Conservation (phyloP, 805 yeast species). For the Brettanomyces anomalus region DNA sequence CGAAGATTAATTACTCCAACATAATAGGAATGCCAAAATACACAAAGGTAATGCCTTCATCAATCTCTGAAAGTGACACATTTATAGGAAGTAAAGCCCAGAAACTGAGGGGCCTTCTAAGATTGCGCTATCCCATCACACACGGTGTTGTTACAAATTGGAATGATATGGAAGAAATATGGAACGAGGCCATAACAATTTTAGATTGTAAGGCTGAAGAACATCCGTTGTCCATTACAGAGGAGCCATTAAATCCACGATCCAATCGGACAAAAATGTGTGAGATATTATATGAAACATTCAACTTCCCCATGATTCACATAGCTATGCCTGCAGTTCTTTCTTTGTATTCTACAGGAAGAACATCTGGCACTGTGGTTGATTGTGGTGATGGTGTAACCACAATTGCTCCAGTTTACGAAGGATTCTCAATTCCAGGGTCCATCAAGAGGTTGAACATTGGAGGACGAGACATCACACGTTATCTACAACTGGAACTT, state of each 20-base stretch:
- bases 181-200: constrained; percentile 55
- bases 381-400: constrained; percentile 94
- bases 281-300: constrained; percentile 61
- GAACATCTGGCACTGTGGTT: constrained; percentile 83
- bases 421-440: constrained; percentile 73
- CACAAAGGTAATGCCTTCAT: constrained; percentile 63
- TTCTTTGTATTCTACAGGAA: constrained; percentile 78
- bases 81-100: constrained; percentile 76
- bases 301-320: constrained; percentile 70
- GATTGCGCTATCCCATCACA: constrained; percentile 59
- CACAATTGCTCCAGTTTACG: constrained; percentile 81
- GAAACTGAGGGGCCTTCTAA: constrained; percentile 66
- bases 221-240: constrained; percentile 83
- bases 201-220: constrained; percentile 52
- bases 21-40: constrained; percentile 79
- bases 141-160: constrained; percentile 78
- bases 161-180: constrained; percentile 77
- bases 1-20: constrained; percentile 55
- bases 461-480: constrained; percentile 84
- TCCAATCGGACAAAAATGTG: constrained; percentile 51
- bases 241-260: constrained; percentile 76
- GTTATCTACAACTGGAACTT: constrained; percentile 57
- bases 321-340: constrained; percentile 69
- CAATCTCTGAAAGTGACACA: constrained; percentile 46
- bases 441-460: constrained; percentile 67